Conservation (phyloP, 495 filamentous ascomycete species). For the Xylaria longipes region DNA sequence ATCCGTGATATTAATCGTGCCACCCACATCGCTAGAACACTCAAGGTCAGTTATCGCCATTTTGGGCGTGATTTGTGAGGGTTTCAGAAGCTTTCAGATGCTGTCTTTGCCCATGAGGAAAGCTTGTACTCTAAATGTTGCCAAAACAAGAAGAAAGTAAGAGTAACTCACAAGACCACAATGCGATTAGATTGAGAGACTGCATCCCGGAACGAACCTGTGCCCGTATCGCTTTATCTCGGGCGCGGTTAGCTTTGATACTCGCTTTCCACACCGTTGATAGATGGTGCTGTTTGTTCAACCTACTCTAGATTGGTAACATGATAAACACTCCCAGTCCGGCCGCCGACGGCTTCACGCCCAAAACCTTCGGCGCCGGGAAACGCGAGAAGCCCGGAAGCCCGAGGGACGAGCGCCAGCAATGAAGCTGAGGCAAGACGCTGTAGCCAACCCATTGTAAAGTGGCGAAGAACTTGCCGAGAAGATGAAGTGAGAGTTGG, state of each 20-base stretch:
- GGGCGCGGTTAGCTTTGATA: not conserved
- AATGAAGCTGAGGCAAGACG: constrained; percentile 19
- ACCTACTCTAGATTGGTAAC: constrained; percentile 47
- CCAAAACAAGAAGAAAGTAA: too few relatives aligned
- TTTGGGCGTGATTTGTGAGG: too few relatives aligned
- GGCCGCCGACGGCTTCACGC: constrained; percentile 46
- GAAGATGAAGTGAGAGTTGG: not conserved
- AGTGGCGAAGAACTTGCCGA: not conserved
- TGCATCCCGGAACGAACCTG: constrained; percentile 51
- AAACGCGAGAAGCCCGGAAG: constrained; percentile 43
- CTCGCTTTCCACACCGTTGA: not conserved
- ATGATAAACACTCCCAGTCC: constrained; percentile 43
- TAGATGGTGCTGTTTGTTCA: not conserved
- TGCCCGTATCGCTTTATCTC: constrained; percentile 38
- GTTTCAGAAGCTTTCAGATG: too few relatives aligned
- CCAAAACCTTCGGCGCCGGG: constrained; percentile 51
- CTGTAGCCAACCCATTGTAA: constrained; percentile 28
- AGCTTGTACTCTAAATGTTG: too few relatives aligned
- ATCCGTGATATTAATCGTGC: constrained; percentile 43
- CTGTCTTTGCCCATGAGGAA: too few relatives aligned
- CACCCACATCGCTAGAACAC: constrained; percentile 48
- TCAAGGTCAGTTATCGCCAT: too few relatives aligned
- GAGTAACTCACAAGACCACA: too few relatives aligned
- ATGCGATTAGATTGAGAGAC: constrained; percentile 46
- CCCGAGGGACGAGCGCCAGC: constrained; percentile 22